phyloP scores from a whole-genome alignment of 73 alveolate species.

The Breviolum minutum region DNA sequence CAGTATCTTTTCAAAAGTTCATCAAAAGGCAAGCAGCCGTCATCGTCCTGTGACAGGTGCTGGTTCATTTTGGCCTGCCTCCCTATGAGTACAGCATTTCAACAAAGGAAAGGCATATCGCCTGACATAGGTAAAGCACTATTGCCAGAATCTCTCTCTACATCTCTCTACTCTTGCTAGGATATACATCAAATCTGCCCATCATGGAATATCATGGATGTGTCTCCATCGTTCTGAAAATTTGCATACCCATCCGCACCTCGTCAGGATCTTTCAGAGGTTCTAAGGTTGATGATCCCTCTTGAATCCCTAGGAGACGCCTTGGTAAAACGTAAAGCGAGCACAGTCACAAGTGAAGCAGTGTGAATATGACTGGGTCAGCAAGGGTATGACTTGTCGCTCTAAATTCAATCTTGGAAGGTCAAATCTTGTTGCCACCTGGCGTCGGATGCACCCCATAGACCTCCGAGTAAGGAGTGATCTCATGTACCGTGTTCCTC shows the following conservation, averaged over 20 bases:
- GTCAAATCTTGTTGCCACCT: not conserved
- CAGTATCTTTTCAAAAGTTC: too few species aligned
- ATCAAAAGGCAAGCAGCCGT: too few species aligned
- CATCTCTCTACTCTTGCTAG: too few species aligned
- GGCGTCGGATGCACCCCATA: slow-evolving; percentile 89
- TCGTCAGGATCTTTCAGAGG: slow-evolving; percentile 5
- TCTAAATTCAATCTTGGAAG: too few species aligned
- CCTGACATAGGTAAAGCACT: too few species aligned
- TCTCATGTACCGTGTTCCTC: slow-evolving; percentile 83
- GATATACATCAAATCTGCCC: not conserved
- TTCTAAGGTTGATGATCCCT: slow-evolving; percentile 18
- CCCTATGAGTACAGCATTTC: too few species aligned
- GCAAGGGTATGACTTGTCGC: too few species aligned
- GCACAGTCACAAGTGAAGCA: not conserved
- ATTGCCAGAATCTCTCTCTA: too few species aligned
- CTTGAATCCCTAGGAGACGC: slow-evolving; percentile 32
- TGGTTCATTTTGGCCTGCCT: too few species aligned
- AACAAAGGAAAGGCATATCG: too few species aligned
- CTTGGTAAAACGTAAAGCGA: not conserved
- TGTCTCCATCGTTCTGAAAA: not conserved
- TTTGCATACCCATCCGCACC: not conserved
- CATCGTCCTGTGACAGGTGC: too few species aligned
- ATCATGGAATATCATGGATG: not conserved
- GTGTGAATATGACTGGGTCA: not conserved
- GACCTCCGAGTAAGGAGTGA: slow-evolving; percentile 90